Percentiles rank a stretch among this genome's conserved stretches.
Evolutionary conservation across 225 moss, liverwort and hornwort species (phyloP).

Genomic region (Rhytidiadelphus loreus): DNA sequence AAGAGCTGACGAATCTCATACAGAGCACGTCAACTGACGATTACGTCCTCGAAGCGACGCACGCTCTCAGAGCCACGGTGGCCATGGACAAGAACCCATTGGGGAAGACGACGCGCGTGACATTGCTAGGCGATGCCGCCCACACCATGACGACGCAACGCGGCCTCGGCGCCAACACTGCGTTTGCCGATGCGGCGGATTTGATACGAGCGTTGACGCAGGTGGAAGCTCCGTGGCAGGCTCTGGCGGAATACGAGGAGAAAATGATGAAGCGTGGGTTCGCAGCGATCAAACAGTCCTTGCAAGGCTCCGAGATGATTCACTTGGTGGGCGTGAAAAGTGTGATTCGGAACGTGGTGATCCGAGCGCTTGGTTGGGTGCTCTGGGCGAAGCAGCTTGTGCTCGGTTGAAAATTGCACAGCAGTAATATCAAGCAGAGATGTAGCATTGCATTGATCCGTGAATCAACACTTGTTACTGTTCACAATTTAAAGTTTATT

Average conservation of each 20-base stretch:
- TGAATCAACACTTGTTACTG: not conserved
- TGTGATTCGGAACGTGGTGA: not conserved
- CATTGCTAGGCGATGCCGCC: constrained; percentile 34
- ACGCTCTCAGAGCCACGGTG: not conserved
- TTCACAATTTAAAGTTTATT: not conserved
- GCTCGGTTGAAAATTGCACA: not conserved
- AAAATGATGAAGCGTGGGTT: constrained; percentile 23
- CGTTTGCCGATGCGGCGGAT: constrained; percentile 29
- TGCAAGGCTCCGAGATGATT: not conserved
- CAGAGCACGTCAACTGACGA: not conserved
- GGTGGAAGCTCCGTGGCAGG: constrained; percentile 12
- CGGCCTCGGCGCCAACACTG: constrained; percentile 35
- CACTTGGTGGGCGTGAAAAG: constrained; percentile 13
- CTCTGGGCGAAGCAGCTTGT: not conserved
- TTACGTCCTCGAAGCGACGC: constrained; percentile 5
- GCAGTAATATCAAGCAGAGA: not conserved
- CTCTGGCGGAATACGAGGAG: constrained; percentile 17
- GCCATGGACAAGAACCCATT: constrained; percentile 12
- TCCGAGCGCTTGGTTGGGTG: not conserved
- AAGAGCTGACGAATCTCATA: constrained; percentile 12
- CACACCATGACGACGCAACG: constrained; percentile 45
- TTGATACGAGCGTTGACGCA: constrained; percentile 11
- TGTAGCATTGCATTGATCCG: not conserved
- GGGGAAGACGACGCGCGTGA: constrained; percentile 25
- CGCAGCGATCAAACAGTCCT: constrained; percentile 1